phyloP scores from a whole-genome alignment of 176 grass and related monocot genomes.

The Triticum turgidum region DNA sequence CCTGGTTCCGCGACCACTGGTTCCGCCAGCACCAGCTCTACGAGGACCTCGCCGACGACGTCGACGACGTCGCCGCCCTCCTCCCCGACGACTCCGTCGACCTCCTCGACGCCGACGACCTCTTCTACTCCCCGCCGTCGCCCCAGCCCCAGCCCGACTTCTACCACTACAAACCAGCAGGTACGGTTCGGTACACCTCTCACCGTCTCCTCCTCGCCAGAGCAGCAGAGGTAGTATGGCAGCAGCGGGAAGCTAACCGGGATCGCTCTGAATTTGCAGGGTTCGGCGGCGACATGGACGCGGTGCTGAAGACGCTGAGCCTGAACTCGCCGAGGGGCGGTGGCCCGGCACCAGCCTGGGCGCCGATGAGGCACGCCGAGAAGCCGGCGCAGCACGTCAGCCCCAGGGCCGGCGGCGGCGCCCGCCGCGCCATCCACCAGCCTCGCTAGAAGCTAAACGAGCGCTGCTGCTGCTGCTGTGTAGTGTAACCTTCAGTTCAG shows the following conservation, averaged over 20 bases:
- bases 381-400: constrained; percentile 47
- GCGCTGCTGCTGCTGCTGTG: constrained; percentile 24
- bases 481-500: constrained; percentile 41
- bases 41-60: constrained; percentile 48
- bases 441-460: constrained; percentile 61
- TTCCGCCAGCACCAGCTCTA: constrained; percentile 70
- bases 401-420: constrained; percentile 20
- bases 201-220: not conserved
- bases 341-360: not conserved
- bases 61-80: constrained; percentile 50
- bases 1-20: constrained; percentile 97
- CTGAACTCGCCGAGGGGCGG: constrained; percentile 38
- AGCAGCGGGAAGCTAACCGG: not conserved
- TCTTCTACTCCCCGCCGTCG: constrained; percentile 39
- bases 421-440: constrained; percentile 68
- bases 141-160: not conserved
- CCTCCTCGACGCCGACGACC: constrained; percentile 55
- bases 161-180: not conserved
- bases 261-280: not conserved
- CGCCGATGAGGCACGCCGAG: constrained; percentile 27
- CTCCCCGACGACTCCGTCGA: constrained; percentile 83
- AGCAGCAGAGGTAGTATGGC: not conserved
- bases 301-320: constrained; percentile 39
- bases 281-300: constrained; percentile 36
- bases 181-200: not conserved